Conservation (phyloP, 192 early-diverging fungal genomes). For the Thamnidium elegans region DNA sequence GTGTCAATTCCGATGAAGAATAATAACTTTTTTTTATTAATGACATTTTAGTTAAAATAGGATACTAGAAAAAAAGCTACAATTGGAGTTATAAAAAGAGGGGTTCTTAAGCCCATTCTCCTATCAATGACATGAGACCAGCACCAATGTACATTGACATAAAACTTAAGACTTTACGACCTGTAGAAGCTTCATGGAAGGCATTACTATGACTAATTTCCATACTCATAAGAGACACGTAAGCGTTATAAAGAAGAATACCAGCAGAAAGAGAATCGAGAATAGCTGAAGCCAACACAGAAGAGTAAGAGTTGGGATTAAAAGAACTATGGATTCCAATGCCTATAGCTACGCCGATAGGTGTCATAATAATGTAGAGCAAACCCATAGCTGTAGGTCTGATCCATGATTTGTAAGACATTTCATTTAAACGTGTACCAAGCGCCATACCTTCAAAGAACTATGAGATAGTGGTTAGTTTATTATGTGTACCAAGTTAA, state of each 20-base stretch:
- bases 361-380: constrained; percentile 71
- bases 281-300: constrained; percentile 65
- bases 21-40: too few species aligned
- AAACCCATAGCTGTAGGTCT: constrained; percentile 46
- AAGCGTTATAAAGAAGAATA: constrained; percentile 77
- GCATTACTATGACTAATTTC: constrained; percentile 34
- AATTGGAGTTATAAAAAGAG: background rate
- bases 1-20: too few species aligned
- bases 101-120: constrained; percentile 28
- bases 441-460: constrained; percentile 53
- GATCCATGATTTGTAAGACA: constrained; percentile 19
- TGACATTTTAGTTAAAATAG: too few species aligned
- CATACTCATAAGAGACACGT: constrained; percentile 66
- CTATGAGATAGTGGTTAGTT: constrained; percentile 23
- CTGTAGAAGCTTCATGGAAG: background rate
- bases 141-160: constrained; percentile 33
- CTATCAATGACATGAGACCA: constrained; percentile 33
- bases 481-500: background rate
- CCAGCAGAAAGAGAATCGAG: constrained; percentile 79
- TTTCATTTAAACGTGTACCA: constrained; percentile 42
- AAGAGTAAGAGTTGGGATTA: constrained; percentile 54
- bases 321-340: constrained; percentile 68
- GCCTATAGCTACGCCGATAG: constrained; percentile 76
- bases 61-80: too few species aligned
- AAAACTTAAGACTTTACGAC: constrained; percentile 21